phyloP scores from a whole-genome alignment of 441 rosid genomes.

The Gossypium trilobum region DNA sequence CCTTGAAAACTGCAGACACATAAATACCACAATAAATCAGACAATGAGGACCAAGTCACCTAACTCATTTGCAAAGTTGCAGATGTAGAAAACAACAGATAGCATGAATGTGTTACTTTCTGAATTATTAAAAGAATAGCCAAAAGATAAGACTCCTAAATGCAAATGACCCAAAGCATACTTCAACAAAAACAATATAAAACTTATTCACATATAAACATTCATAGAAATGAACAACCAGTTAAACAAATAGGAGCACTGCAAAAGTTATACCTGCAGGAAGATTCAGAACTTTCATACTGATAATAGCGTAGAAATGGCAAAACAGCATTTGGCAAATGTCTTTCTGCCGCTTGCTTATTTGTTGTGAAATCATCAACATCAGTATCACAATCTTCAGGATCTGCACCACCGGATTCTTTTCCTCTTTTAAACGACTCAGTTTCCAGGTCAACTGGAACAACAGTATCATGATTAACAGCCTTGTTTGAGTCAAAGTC shows the following conservation, averaged over 20 bases:
- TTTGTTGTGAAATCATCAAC: slow-evolving; percentile 33
- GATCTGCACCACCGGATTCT: slow-evolving; percentile 27
- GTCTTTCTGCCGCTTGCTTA: slow-evolving; percentile 48
- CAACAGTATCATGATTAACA: slow-evolving; percentile 22
- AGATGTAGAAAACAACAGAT: background rate
- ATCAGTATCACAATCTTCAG: slow-evolving; percentile 30
- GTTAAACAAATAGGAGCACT: background rate
- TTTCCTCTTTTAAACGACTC: slow-evolving; percentile 27
- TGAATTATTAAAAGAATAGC: background rate
- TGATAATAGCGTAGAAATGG: slow-evolving; percentile 59
- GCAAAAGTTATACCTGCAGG: background rate
- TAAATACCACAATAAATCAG: slow-evolving; percentile 15
- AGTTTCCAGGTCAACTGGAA: slow-evolving; percentile 27
- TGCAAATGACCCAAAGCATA: background rate
- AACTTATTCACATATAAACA: background rate
- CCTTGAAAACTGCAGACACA: slow-evolving; percentile 59
- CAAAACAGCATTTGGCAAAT: slow-evolving; percentile 44
- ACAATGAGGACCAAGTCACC: background rate
- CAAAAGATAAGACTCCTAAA: background rate
- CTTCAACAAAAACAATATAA: background rate
- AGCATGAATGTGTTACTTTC: background rate
- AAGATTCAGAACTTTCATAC: slow-evolving; percentile 39
- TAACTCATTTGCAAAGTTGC: background rate
- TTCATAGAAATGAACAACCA: background rate
- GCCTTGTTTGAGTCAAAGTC: slow-evolving; percentile 26